phyloP scores from a whole-genome alignment of 805 yeast genomes.

The Wickerhamomyces hampshirensis region DNA sequence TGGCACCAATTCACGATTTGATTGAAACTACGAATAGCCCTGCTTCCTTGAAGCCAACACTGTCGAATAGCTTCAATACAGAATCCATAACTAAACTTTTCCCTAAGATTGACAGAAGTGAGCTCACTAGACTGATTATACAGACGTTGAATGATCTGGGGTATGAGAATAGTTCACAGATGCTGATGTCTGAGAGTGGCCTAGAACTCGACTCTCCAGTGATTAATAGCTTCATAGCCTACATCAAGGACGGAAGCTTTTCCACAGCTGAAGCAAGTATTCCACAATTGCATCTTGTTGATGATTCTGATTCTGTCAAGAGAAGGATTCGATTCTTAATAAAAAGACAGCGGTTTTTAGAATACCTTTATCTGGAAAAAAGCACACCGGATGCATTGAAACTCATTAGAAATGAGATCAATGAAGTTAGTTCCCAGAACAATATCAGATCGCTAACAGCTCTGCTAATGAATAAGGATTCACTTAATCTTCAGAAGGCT shows the following conservation, averaged over 20 bases:
- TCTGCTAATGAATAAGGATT: slow-evolving; percentile 24
- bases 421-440: slow-evolving; percentile 23
- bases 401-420: slow-evolving; percentile 33
- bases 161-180: slow-evolving; percentile 33
- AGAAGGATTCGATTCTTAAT: slow-evolving; percentile 28
- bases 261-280: slow-evolving; percentile 30
- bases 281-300: slow-evolving; percentile 16
- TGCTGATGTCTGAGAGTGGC: slow-evolving; percentile 38
- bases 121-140: slow-evolving; percentile 44
- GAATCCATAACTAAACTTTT: slow-evolving; percentile 5
- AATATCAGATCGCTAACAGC: slow-evolving; percentile 26
- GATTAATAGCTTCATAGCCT: slow-evolving; percentile 35
- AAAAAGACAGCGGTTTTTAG: slow-evolving; percentile 38
- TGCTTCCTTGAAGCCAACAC: not conserved
- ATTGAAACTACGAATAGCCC: not conserved
- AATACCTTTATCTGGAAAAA: slow-evolving; percentile 30
- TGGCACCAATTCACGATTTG: slow-evolving; percentile 18
- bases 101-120: slow-evolving; percentile 24
- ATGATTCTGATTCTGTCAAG: slow-evolving; percentile 11
- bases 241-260: slow-evolving; percentile 39
- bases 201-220: slow-evolving; percentile 36
- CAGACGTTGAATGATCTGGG: slow-evolving; percentile 49
- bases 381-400: slow-evolving; percentile 31
- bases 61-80: slow-evolving; percentile 1
- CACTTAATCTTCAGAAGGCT: slow-evolving; percentile 17